Conservation (phyloP, 2,329 filamentous ascomycete genomes). For the Fusarium sp. region DNA sequence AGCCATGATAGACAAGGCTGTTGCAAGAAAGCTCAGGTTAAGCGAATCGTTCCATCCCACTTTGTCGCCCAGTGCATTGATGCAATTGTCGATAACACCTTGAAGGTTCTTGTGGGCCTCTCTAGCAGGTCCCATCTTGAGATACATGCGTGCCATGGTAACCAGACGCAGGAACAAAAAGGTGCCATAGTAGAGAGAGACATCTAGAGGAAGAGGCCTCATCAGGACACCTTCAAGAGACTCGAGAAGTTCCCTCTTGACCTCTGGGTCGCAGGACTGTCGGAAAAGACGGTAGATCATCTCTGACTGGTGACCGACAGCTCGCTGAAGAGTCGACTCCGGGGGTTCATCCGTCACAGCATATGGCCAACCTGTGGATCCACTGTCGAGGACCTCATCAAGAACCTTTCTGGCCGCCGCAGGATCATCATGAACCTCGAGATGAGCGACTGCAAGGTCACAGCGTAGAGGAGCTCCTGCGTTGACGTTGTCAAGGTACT, state of each 20-base stretch:
- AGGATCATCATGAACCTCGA: conserved; percentile 27
- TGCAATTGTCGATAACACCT: conserved; percentile 30
- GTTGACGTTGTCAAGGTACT: conserved; percentile 44
- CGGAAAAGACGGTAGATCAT: conserved; percentile 38
- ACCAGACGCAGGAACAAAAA: conserved; percentile 24
- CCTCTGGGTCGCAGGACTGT: conserved; percentile 28
- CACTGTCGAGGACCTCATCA: conserved; percentile 41
- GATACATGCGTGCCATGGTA: conserved; percentile 38
- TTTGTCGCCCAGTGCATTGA: conserved; percentile 35
- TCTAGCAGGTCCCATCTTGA: conserved; percentile 36
- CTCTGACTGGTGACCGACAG: conserved; percentile 30
- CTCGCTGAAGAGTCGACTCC: conserved; percentile 15
- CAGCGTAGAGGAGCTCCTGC: conserved; percentile 40
- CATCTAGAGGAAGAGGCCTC: conserved; percentile 34
- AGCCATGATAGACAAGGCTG: conserved; percentile 32
- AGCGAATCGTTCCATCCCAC: conserved; percentile 42
- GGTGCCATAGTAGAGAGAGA: conserved; percentile 27
- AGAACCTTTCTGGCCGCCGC: conserved; percentile 29
- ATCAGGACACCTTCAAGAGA: conserved; percentile 27
- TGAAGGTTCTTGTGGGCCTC: conserved; percentile 40
- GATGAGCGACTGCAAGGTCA: conserved; percentile 32
- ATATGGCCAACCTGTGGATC: conserved; percentile 36
- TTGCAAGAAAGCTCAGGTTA: conserved; percentile 30
- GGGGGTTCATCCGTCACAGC: conserved; percentile 35
- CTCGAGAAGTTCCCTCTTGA: conserved; percentile 32